Evolutionary conservation across 305 asterid genomes (phyloP).

Genomic region (Plantago lanceolata): DNA sequence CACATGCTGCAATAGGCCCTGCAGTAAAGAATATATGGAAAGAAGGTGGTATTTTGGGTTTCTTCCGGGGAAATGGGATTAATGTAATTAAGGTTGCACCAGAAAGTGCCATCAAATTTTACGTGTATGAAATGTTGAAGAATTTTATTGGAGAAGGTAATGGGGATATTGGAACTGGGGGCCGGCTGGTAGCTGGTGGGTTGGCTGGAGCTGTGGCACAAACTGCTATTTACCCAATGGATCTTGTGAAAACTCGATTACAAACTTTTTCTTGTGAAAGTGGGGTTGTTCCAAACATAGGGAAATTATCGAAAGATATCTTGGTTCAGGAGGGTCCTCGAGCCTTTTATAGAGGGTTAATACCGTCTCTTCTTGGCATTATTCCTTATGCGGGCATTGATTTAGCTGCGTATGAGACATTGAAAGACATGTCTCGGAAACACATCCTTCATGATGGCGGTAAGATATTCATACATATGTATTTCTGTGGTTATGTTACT

Average conservation of each 20-base stretch:
- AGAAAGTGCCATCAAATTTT: slow-evolving; percentile 95
- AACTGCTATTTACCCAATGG: slow-evolving; percentile 93
- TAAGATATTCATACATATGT: slow-evolving; percentile 26
- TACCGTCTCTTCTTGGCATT: slow-evolving; percentile 94
- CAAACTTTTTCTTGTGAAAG: slow-evolving; percentile 65
- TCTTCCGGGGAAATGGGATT: slow-evolving; percentile 88
- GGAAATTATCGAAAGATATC: slow-evolving; percentile 74
- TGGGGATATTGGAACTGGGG: slow-evolving; percentile 74
- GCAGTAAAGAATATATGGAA: slow-evolving; percentile 66
- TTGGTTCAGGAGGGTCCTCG: slow-evolving; percentile 89
- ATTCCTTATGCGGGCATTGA: slow-evolving; percentile 94
- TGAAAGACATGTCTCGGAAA: slow-evolving; percentile 76
- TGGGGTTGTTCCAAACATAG: slow-evolving; percentile 66
- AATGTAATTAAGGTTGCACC: slow-evolving; percentile 94
- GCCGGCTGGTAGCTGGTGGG: slow-evolving; percentile 81
- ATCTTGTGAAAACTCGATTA: slow-evolving; percentile 85
- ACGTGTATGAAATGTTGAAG: slow-evolving; percentile 74
- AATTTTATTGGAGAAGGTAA: slow-evolving; percentile 44
- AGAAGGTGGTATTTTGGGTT: slow-evolving; percentile 64
- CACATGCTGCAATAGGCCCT: slow-evolving; percentile 55
- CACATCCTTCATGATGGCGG: slow-evolving; percentile 74
- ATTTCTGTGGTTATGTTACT: background rate
- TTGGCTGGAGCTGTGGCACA: slow-evolving; percentile 97
- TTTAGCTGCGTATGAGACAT: slow-evolving; percentile 77
- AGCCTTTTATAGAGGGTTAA: slow-evolving; percentile 79